Evolutionary conservation across 441 rosid species (phyloP).

Genomic region (Sinapis alba): DNA sequence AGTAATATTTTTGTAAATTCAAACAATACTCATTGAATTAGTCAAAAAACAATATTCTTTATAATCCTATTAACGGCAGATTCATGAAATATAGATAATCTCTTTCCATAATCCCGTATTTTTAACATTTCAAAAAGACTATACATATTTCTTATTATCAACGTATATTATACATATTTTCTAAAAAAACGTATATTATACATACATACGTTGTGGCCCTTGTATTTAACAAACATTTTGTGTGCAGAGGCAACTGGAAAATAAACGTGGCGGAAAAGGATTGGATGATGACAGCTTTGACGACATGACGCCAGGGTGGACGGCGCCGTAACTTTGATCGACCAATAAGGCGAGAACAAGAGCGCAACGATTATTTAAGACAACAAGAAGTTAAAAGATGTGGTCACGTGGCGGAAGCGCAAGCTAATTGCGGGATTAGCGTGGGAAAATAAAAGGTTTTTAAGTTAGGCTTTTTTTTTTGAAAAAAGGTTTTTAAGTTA

Average conservation of each 20-base stretch:
- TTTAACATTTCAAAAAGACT: neutral
- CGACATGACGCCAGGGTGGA: slow-evolving; percentile 41
- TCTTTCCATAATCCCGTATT: neutral
- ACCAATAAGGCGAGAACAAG: slow-evolving; percentile 12
- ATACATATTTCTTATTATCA: neutral
- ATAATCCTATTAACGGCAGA: neutral
- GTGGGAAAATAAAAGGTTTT: too few species aligned
- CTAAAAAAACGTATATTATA: neutral
- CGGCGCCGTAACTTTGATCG: slow-evolving; percentile 44
- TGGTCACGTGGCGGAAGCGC: slow-evolving; percentile 28
- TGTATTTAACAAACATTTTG: slow-evolving; percentile 17
- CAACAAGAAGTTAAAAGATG: neutral
- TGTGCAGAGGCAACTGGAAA: slow-evolving; percentile 15
- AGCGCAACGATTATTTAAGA: neutral
- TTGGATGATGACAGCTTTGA: slow-evolving; percentile 37
- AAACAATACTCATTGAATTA: neutral
- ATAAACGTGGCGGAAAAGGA: slow-evolving; percentile 8
- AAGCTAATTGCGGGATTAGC: neutral
- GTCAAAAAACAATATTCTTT: too few species aligned
- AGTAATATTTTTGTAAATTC: neutral
- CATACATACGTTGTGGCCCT: neutral
- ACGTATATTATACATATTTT: neutral
- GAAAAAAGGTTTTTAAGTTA: too few species aligned
- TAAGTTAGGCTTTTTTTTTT: too few species aligned
- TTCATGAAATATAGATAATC: neutral